Evolutionary conservation across 352 stramenopile species (phyloP).

Genomic region (Elongisporangium prolatum): DNA sequence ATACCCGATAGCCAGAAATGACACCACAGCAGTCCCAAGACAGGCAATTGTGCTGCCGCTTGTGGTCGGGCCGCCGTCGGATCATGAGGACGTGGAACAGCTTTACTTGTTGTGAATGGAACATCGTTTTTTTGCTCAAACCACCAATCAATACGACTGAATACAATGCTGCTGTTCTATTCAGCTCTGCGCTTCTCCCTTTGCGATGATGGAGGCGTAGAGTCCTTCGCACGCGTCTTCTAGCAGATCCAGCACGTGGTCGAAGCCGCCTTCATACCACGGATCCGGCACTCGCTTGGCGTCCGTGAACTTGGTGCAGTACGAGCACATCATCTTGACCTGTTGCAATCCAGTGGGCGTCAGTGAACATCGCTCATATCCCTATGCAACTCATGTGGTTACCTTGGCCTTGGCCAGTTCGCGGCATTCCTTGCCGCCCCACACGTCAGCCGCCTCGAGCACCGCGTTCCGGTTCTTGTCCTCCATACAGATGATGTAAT

Average conservation of each 20-base stretch:
- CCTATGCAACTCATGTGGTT: background rate
- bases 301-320: slow-evolving; percentile 66
- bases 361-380: background rate
- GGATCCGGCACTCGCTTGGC: slow-evolving; percentile 69
- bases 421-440: slow-evolving; percentile 56
- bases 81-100: background rate
- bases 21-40: background rate
- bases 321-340: slow-evolving; percentile 81
- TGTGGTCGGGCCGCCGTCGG: background rate
- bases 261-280: slow-evolving; percentile 89
- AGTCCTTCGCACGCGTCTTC: slow-evolving; percentile 84
- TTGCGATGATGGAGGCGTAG: slow-evolving; percentile 44
- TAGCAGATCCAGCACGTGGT: slow-evolving; percentile 85
- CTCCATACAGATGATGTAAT: slow-evolving; percentile 91
- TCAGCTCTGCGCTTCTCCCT: background rate
- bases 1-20: background rate
- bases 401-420: slow-evolving; percentile 58
- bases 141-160: background rate
- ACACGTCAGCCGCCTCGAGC: slow-evolving; percentile 73
- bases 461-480: slow-evolving; percentile 79
- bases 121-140: background rate
- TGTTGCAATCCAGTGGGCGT: slow-evolving; percentile 14
- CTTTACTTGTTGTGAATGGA: background rate
- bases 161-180: background rate
- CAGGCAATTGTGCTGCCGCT: background rate